Evolutionary conservation across 495 filamentous ascomycete species (phyloP), one percentile per base, ranked within the genome.

Genomic region (Penicillium lividum): DNA sequence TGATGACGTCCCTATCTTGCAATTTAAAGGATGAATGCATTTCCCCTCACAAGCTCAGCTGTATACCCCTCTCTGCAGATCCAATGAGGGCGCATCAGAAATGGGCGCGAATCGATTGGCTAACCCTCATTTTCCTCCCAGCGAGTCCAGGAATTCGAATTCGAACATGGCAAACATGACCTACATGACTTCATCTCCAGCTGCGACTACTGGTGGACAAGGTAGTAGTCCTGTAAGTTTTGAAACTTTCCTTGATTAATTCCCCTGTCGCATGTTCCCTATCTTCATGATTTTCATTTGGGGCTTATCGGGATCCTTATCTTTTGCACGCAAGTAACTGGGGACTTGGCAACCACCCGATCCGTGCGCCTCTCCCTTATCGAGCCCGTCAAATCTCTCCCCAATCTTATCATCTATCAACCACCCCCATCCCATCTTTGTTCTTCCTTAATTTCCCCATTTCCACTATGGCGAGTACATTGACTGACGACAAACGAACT

Each of bases 171-270:
- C 72, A 46, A 83, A 73, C 67, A 83, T 83, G 74, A 83, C 71
- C 55, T 87, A 86, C 68, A 75, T 83, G 52, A 84, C 83, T 40
- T 83, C 86, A 9, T 87, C 87, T 27, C 86, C 86, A 8, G 87
- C 88, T 30, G 85, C 84, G 11, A 87, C 86, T 0, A 82, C 81
- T 47, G 87, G 84, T 59, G 86, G 86, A 47, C 83, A 84, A 62
- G 84, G 83, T 30, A 87, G 84, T 58, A 84, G 81, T 57, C 79
- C 86, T 61, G 89, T 91, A 77, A 82, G 88, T 64, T 29, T 22
- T 22, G 22, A 22, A 22, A 22, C 22, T 22, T 22, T 58, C 43
- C 61, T 47, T 58, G 29, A 50, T 48, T 22, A 22, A 22, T 27
- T 49, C 31, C 7, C 13, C n/a, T 16, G 38, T 40, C 38, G 38